Evolutionary conservation across 768 basidiomycete species (phyloP).

Genomic region (Lyophyllum shimeji): DNA sequence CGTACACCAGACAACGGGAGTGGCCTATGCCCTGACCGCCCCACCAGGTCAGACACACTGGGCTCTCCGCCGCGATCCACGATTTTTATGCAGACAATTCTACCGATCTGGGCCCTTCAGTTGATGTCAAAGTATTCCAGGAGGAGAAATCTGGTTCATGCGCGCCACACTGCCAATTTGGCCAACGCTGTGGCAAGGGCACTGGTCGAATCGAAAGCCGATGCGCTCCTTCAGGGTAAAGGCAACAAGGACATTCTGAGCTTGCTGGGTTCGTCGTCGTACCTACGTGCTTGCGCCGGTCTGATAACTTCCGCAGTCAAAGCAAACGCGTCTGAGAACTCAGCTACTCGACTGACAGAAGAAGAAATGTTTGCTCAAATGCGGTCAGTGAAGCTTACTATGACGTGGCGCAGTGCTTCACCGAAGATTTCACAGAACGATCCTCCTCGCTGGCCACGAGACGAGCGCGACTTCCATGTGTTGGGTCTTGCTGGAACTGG

Average conservation of each 20-base stretch:
- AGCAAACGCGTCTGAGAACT: constrained; percentile 42
- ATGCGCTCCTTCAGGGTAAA: constrained; percentile 47
- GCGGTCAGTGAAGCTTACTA: constrained; percentile 22
- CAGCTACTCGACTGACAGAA: constrained; percentile 31
- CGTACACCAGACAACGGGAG: constrained; percentile 7
- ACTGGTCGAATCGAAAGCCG: constrained; percentile 47
- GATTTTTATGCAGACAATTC: constrained; percentile 48
- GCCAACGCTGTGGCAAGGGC: constrained; percentile 45
- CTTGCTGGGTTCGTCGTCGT: constrained; percentile 45
- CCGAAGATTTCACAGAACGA: constrained; percentile 29
- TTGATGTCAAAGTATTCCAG: constrained; percentile 47
- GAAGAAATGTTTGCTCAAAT: constrained; percentile 42
- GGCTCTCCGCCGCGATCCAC: constrained; percentile 44
- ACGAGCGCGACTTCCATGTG: constrained; percentile 57
- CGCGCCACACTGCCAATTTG: constrained; percentile 41
- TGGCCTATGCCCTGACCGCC: not conserved
- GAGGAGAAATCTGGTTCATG: constrained; percentile 43
- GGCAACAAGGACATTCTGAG: constrained; percentile 55
- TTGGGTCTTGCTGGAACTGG: constrained; percentile 66
- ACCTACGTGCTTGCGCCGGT: constrained; percentile 16
- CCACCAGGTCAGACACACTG: constrained; percentile 46
- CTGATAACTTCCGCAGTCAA: constrained; percentile 30
- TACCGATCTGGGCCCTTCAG: constrained; percentile 46
- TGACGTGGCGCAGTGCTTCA: not conserved
- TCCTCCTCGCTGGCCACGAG: constrained; percentile 55